Evolutionary conservation across 306 rosid genomes (phyloP).

Genomic region (Castanea mollissima): DNA sequence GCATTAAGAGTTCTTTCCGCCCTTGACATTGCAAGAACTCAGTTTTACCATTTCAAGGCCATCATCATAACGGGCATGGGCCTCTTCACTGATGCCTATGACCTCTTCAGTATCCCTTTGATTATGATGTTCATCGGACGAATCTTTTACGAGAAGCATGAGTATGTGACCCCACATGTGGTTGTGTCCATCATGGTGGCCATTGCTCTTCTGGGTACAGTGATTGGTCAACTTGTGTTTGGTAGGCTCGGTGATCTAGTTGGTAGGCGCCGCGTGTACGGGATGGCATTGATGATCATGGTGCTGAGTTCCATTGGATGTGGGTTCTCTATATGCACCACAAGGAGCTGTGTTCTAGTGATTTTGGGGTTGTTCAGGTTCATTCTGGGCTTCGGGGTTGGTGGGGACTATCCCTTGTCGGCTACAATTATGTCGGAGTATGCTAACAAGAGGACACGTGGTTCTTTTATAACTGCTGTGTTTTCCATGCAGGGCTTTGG

Average conservation of each 20-base stretch:
- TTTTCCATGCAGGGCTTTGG: slow-evolving; percentile 87
- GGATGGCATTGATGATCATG: slow-evolving; percentile 52
- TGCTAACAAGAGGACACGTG: slow-evolving; percentile 71
- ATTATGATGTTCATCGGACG: slow-evolving; percentile 47
- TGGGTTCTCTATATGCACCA: slow-evolving; percentile 64
- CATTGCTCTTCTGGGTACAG: slow-evolving; percentile 49
- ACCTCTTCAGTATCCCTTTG: slow-evolving; percentile 58
- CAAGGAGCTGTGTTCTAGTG: slow-evolving; percentile 39
- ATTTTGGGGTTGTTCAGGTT: slow-evolving; percentile 66
- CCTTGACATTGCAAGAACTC: slow-evolving; percentile 63
- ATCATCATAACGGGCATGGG: slow-evolving; percentile 81
- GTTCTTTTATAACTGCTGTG: slow-evolving; percentile 73
- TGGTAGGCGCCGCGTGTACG: slow-evolving; percentile 62
- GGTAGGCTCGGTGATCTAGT: slow-evolving; percentile 59
- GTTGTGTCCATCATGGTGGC: slow-evolving; percentile 33
- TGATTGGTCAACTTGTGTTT: slow-evolving; percentile 51
- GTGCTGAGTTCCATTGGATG: slow-evolving; percentile 48
- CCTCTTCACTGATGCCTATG: slow-evolving; percentile 72
- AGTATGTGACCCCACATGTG: neutral
- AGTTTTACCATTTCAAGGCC: slow-evolving; percentile 75
- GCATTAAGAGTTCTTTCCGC: slow-evolving; percentile 49
- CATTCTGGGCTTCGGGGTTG: slow-evolving; percentile 65
- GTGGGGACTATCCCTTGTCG: slow-evolving; percentile 81
- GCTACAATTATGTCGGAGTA: slow-evolving; percentile 86
- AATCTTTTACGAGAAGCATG: slow-evolving; percentile 20